A percentile compares a stretch with the other conserved stretches of the same genome.
Conservation (phyloP, 192 early-diverging fungal genomes). For the Coemansia sp. region DNA sequence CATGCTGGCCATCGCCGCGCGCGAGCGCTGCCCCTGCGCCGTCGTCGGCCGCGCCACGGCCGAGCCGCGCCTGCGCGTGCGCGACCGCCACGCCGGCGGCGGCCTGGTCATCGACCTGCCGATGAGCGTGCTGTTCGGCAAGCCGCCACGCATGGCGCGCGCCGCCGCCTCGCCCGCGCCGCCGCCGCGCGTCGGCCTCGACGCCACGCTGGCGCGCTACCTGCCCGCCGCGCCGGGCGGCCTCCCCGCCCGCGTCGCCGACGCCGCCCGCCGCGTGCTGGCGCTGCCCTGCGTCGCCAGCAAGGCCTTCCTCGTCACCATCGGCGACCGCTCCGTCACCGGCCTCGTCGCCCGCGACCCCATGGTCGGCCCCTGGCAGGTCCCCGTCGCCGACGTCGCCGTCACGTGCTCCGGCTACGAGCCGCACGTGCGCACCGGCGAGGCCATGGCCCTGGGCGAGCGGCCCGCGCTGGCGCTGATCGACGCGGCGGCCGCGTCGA, state of each 20-base stretch:
- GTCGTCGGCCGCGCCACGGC: constrained; percentile 85
- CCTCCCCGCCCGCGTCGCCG: constrained; percentile 47
- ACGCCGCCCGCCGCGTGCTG: constrained; percentile 76
- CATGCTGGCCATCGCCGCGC: constrained; percentile 75
- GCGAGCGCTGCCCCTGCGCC: constrained; percentile 91
- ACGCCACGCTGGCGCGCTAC: constrained; percentile 60
- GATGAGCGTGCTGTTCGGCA: constrained; percentile 96
- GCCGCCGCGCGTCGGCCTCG: constrained; percentile 57
- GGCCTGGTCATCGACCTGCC: constrained; percentile 89
- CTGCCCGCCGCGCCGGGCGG: constrained; percentile 54
- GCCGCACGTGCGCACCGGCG: constrained; percentile 64
- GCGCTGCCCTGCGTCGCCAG: constrained; percentile 84
- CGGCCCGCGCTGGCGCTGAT: constrained; percentile 84
- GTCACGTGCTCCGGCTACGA: constrained; percentile 77
- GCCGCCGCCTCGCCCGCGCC: constrained; percentile 58
- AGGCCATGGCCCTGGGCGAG: constrained; percentile 99
- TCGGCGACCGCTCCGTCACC: constrained; percentile 94
- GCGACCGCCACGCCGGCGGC: constrained; percentile 63
- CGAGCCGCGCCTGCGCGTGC: constrained; percentile 78
- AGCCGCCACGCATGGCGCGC: constrained; percentile 94
- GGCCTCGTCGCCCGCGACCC: constrained; percentile 95
- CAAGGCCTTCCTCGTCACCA: constrained; percentile 96
- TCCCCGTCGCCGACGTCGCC: constrained; percentile 95
- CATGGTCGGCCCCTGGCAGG: constrained; percentile 99
- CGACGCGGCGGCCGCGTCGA: constrained; percentile 82